These are phyloP conservation scores for Nectriaceae sp. DNA, from an alignment of 2,329 filamentous ascomycete genomes.

Conservation along the genomic window DNA sequence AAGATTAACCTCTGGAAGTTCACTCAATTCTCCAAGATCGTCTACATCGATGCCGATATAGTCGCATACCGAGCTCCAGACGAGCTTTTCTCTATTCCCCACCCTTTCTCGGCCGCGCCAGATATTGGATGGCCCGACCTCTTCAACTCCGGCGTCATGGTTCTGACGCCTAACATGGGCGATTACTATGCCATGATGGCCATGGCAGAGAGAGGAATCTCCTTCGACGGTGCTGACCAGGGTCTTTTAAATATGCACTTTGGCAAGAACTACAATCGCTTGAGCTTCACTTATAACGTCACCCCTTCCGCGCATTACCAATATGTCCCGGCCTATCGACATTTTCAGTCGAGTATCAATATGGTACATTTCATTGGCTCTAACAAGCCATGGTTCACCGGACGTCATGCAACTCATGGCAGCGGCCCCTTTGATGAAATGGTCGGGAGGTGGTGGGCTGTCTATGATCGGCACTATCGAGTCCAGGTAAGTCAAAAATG, in stretches of 20 bases:
- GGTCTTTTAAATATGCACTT: slow-evolving; percentile 96
- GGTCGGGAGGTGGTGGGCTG: slow-evolving; percentile 87
- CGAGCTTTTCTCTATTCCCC: slow-evolving; percentile 75
- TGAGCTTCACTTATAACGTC: slow-evolving; percentile 96
- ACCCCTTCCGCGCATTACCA: slow-evolving; percentile 97
- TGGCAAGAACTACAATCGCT: slow-evolving; percentile 75
- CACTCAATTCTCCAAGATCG: slow-evolving; percentile 85
- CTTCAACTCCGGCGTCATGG: slow-evolving; percentile 98
- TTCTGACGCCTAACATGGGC: slow-evolving; percentile 79
- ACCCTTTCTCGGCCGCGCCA: slow-evolving; percentile 72
- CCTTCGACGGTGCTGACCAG: slow-evolving; percentile 96
- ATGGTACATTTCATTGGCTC: slow-evolving; percentile 93
- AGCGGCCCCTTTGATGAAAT: slow-evolving; percentile 78
- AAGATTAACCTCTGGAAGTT: slow-evolving; percentile 95
- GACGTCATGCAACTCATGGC: slow-evolving; percentile 55
- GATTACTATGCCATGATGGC: slow-evolving; percentile 85
- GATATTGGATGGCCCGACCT: slow-evolving; percentile 98
- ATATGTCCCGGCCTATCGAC: slow-evolving; percentile 90
- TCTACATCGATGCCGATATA: slow-evolving; percentile 93
- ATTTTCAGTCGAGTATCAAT: slow-evolving; percentile 87
- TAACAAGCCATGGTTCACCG: slow-evolving; percentile 83
- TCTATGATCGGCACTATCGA: slow-evolving; percentile 86
- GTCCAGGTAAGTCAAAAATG: slow-evolving; percentile 43
- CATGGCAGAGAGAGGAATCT: slow-evolving; percentile 83
- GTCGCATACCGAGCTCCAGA: slow-evolving; percentile 90